These are phyloP conservation scores for Cinnamomum micranthum DNA, from an alignment of 164 flowering plant genomes.

Conservation along the genomic window DNA sequence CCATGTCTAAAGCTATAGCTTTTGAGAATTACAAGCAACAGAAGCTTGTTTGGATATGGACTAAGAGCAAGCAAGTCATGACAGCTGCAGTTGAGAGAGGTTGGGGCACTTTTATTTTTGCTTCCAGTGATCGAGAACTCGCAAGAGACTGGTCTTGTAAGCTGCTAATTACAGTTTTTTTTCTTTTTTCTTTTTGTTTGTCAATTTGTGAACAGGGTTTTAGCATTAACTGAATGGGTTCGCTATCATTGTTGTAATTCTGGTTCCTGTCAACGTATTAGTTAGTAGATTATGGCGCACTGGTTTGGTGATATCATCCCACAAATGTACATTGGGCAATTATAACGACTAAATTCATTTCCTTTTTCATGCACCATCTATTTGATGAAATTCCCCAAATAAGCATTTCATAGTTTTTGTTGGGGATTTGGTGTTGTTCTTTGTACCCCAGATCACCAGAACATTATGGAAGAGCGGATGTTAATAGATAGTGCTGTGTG, in stretches of 20 bases:
- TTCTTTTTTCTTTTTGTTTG: not conserved
- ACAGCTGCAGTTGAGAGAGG: conserved; percentile 84
- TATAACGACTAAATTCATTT: too few species aligned
- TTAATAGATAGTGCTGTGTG: too few species aligned
- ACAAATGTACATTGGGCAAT: not conserved
- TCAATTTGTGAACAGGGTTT: not conserved
- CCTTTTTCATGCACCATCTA: too few species aligned
- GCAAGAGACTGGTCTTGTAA: conserved; percentile 81
- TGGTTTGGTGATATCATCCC: not conserved
- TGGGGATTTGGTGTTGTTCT: too few species aligned
- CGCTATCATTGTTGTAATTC: not conserved
- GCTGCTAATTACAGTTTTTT: not conserved
- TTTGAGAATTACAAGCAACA: conserved; percentile 14
- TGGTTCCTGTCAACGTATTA: not conserved
- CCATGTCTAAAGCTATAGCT: conserved; percentile 20
- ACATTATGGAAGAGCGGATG: too few species aligned
- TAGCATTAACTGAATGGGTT: not conserved
- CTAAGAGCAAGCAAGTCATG: conserved; percentile 80
- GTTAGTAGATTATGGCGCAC: not conserved
- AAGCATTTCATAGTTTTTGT: too few species aligned
- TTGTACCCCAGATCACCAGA: too few species aligned
- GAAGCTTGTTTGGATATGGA: conserved; percentile 91
- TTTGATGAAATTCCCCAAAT: too few species aligned
- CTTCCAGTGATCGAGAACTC: conserved; percentile 31
- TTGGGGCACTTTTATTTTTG: conserved; percentile 80